Percentiles rank a stretch among this genome's conserved stretches.
These are phyloP conservation scores for Coelastrella sp. DNA, from an alignment of 139 green algal genomes.

Conservation along the genomic window DNA sequence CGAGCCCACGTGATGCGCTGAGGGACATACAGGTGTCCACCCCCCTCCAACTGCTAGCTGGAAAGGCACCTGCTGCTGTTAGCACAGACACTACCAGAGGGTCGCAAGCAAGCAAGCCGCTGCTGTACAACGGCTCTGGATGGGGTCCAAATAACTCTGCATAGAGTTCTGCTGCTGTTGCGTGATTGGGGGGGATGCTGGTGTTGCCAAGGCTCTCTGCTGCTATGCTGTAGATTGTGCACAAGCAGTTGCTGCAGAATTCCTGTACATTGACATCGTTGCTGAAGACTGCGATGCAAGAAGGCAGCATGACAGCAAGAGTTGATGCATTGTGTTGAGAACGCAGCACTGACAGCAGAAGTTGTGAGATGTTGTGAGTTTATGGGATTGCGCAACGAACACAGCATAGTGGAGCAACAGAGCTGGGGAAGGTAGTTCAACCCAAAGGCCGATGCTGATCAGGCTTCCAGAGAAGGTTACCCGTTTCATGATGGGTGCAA, in stretches of 20 bases:
- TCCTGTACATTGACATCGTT: background rate
- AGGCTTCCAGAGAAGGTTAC: too few relatives aligned
- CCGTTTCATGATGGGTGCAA: too few relatives aligned
- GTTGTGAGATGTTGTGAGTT: too few relatives aligned
- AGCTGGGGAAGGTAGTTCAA: too few relatives aligned
- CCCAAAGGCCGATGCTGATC: too few relatives aligned
- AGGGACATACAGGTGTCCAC: background rate
- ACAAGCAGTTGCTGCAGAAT: background rate
- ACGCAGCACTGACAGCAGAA: background rate
- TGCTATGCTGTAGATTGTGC: background rate
- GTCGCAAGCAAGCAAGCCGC: background rate
- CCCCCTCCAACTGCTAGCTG: background rate
- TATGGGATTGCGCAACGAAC: too few relatives aligned
- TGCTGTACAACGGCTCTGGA: background rate
- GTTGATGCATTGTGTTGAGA: background rate
- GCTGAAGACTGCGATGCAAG: background rate
- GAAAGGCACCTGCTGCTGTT: background rate
- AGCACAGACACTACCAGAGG: background rate
- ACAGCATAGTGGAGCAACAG: too few relatives aligned
- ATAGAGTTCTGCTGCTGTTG: background rate
- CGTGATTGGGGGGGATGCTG: background rate
- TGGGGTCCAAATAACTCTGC: background rate
- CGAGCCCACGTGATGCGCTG: background rate
- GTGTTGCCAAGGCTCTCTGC: background rate
- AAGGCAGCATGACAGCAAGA: background rate